Base-by-base conservation (phyloP, 257 asterid genomes). In the Jasminum sambac region DNA sequence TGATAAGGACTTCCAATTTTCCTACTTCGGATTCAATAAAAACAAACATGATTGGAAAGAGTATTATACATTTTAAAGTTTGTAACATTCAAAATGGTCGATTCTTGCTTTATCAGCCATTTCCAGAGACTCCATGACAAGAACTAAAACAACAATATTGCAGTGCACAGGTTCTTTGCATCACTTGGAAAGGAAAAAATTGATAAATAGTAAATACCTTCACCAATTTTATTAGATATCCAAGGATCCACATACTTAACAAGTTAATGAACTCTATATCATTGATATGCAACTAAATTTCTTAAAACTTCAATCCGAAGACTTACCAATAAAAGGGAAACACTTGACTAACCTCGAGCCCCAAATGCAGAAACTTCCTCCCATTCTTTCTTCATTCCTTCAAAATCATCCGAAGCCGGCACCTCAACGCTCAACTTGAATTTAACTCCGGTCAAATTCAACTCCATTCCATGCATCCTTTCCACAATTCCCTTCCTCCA, bases 391-490 rank as follows among this genome's bases (percentile, higher is more conserved):
- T 69, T 87, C 92, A 89, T 80, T 71, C 80, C 89, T 60, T 79
- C 89, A 71, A 86, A 85, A 83, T 89, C 89, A 73, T 95, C 98
- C 17, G 84, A 82, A 34, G 71, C 44, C 5, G 96, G 89, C 76
- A 87, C 63, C 72, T 67, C 89, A 40, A 81, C 90, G 34, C 73
- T 82, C 85, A 91, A 73, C 76, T 72, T 85, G 75, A 94, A 95
- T 89, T 76, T 88, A 66, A 70, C 76, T 2, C 96, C 98, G 70
- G 88, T 96, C 85, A 95, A 81, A 83, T 75, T 91, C 85, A 89
- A 63, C 85, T 91, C 98, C 85, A 95, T 95, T 19, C 96, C 96
- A 70, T 95, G 76, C 92, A 95, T 85, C 64, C 84, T 89, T 77
- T 81, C 85, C 61, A 79, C 88, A 59, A 95, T 58, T 38, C 76